Conservation (phyloP, 2,329 filamentous ascomycete genomes). For the Clonostachys byssicola region DNA sequence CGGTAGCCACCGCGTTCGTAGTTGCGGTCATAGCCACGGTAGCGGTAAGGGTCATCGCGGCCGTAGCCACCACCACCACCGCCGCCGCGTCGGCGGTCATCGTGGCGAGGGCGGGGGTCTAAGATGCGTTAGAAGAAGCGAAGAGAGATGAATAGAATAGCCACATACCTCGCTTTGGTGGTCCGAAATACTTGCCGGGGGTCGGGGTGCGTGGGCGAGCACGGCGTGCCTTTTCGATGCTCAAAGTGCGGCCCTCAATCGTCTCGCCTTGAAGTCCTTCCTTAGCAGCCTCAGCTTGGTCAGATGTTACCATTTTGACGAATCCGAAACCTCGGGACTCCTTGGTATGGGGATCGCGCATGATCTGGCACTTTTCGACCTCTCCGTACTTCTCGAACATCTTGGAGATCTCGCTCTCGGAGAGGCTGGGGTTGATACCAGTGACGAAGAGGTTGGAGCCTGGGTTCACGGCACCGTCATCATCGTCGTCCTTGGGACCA, state of each 20-base stretch:
- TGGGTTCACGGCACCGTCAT: conserved; percentile 81
- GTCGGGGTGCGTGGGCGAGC: conserved; percentile 93
- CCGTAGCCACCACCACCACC: conserved; percentile 40
- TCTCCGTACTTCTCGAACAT: conserved; percentile 99
- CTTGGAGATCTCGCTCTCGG: conserved; percentile 84
- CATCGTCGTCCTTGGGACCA: conserved; percentile 50
- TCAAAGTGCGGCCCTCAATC: conserved; percentile 91
- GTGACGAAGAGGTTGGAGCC: conserved; percentile 99
- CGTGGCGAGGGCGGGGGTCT: conserved; percentile 41
- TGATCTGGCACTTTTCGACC: conserved; percentile 99
- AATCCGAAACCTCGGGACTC: conserved; percentile 98
- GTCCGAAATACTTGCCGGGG: conserved; percentile 98
- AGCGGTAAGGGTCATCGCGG: conserved; percentile 55
- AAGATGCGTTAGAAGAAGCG: background rate
- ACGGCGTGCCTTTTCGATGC: conserved; percentile 98
- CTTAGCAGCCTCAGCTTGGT: conserved; percentile 94
- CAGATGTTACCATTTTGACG: conserved; percentile 96
- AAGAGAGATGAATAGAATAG: conserved; percentile 8
- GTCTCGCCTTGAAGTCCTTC: conserved; percentile 93
- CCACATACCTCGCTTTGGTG: conserved; percentile 87
- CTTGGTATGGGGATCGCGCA: conserved; percentile 97
- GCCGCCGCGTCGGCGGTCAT: conserved; percentile 60
- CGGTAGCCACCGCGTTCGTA: conserved; percentile 49
- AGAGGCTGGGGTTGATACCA: conserved; percentile 89
- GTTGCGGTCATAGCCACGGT: conserved; percentile 31